Base-by-base conservation (phyloP, 176 grass and related monocot genomes). In the Raddia distichophylla region DNA sequence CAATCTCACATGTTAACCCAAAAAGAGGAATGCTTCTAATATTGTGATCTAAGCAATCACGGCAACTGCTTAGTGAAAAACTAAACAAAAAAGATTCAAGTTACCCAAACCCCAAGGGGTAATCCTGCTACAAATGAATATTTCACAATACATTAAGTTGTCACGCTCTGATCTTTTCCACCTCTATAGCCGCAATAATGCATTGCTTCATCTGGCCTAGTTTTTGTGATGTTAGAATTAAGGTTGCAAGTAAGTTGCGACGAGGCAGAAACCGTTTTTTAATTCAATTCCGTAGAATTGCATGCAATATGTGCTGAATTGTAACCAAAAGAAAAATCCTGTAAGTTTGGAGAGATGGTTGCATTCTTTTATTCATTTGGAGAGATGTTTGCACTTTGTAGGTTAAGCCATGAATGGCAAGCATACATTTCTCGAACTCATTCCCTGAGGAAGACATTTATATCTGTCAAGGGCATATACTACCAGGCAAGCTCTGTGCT, bases 351-450 rank as follows among this genome's bases (percentile, higher is more conserved):
- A 27, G 27, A 27, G 27, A 27, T 27, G 27, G 27, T 57, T 79
- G 14, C 9, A 57, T 8, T 49, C 1, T 69, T 86, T 58, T 43
- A 83, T 77, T 71, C 43, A 65, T 73, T 69, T 33, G 20, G 69
- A 57, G 18, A n/a, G 2, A 62, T 81, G 70, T 77, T 79, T 83
- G 19, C 71, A 87, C 82, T 83, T 80, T 80, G 33, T 82, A 99
- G 96, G 86, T 95, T 99, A 83, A 95, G 96, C 82, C 93, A 99
- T 84, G 96, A 99, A 80, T 99, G 96, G 96, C 96, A 99, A 93
- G 93, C 96, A 15, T 99, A 90, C 80, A 90, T 99, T 78, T 93
- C 91, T 67, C 83, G 91, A 37, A 99, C 96, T 40, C 85, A 99
- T 88, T 89, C 88, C 64, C 83, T 95, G 50, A 76, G 91, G 17